Evolutionary conservation across 768 basidiomycete species (phyloP).

Genomic region (Termitomyces sp.): DNA sequence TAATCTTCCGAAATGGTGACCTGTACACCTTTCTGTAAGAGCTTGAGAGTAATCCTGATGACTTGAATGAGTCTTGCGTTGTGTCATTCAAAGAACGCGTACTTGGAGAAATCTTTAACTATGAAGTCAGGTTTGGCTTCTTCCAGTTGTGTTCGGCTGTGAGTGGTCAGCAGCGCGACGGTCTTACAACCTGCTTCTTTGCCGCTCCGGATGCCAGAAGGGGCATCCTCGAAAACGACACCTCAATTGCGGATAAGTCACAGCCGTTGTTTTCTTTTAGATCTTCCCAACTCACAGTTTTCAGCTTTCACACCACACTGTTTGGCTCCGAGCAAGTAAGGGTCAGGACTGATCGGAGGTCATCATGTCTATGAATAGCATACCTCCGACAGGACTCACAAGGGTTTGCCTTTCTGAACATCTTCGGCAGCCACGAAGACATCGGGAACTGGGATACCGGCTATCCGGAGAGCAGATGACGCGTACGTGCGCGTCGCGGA

Average conservation of each 20-base stretch:
- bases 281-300: conserved; percentile 40
- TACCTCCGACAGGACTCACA: conserved; percentile 26
- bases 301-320: conserved; percentile 56
- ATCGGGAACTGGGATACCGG: conserved; percentile 64
- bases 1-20: conserved; percentile 34
- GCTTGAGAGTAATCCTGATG: conserved; percentile 25
- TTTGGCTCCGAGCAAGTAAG: conserved; percentile 83
- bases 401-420: conserved; percentile 77
- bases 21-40: conserved; percentile 35
- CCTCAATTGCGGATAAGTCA: conserved; percentile 30
- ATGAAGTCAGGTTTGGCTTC: conserved; percentile 61
- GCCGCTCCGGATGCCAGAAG: conserved; percentile 77
- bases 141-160: conserved; percentile 62
- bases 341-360: conserved; percentile 58
- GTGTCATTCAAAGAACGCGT: conserved; percentile 12
- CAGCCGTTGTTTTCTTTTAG: background rate
- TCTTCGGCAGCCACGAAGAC: conserved; percentile 82
- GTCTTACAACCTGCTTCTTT: conserved; percentile 79
- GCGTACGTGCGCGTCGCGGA: conserved; percentile 80
- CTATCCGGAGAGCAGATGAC: conserved; percentile 56
- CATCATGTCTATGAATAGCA: background rate
- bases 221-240: conserved; percentile 90
- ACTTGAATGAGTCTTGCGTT: background rate
- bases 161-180: conserved; percentile 78
- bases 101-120: conserved; percentile 69